Base-by-base conservation (phyloP, 148 eudicot species). In the Rhododendron mucronatum region DNA sequence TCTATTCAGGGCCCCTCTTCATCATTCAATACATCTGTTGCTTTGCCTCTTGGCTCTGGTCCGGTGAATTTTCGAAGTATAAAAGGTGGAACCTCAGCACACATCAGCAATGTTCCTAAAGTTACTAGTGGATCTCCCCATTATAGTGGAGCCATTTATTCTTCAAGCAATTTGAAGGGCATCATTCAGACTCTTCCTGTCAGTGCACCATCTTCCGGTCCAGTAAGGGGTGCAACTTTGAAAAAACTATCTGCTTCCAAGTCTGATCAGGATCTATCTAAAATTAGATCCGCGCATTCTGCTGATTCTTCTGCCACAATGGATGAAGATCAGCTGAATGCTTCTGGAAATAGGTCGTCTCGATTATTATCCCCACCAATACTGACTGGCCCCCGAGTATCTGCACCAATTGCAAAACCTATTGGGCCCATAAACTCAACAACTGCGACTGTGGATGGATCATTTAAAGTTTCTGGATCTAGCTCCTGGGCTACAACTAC, bases 181-280 rank as follows among this genome's bases (percentile, higher is more conserved):
- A 86, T 93, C 57, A 86, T 89, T 75, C 96, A 91, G 86, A 89
- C 95, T 81, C 88, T 80, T 88, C 89, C 95, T 39, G 89, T 89
- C 45, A 90, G 89, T 87, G 92, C 96, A 76, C 85, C 89, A 47
- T 63, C 92, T 77, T 85, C 90, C 80, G 91, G 87, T 14, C 89
- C 84, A 67, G 94, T 89, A 67, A 93, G 92, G 92, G 88, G 88
- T 84, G 86, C 75, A 83, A 78, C 91, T 78, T 81, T 80, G 71
- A 92, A 90, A 83, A 95, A 92, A 85, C 86, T 95, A 45, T 85
- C 93, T 78, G 91, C 91, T 88, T 97, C 98, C n/a, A 97, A 94
- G 83, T 97, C 98, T 48, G 99, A 95, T 73, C 98, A 94, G 91
- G 96, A 95, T 90, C 87, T 97, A 87, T 81, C 91, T 85, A 90